These are phyloP conservation scores for Lepidium sativum DNA, from an alignment of 345 rosid genomes.

Conservation along the genomic window DNA sequence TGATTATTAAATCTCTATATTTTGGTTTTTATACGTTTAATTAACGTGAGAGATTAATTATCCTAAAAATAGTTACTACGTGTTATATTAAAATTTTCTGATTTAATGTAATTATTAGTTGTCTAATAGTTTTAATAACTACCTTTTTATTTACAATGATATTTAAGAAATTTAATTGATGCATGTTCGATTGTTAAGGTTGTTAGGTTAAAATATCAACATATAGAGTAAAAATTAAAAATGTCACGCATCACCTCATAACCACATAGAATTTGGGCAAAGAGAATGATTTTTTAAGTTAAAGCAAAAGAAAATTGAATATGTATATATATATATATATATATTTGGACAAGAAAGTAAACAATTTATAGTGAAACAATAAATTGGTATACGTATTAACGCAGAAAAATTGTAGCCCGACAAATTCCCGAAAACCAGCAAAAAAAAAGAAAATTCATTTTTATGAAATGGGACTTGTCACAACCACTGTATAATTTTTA, in stretches of 20 bases:
- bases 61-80: constrained; percentile 10
- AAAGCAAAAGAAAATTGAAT: no score
- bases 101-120: neutral
- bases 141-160: neutral
- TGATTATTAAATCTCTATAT: neutral
- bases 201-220: constrained; percentile 4
- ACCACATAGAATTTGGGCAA: neutral
- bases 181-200: constrained; percentile 23
- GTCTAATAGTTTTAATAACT: neutral
- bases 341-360: neutral
- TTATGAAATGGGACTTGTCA: constrained; percentile 25
- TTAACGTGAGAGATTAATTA: constrained; percentile 1
- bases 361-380: neutral
- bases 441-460: constrained; percentile 10
- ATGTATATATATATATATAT: no score
- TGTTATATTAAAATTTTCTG: neutral
- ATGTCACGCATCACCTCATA: neutral
- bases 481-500: constrained; percentile 46
- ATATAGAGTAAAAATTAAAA: neutral
- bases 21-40: neutral
- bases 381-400: neutral
- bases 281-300: no score
- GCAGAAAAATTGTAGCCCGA: constrained; percentile 31
- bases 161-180: neutral
- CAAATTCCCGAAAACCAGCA: constrained; percentile 66